Conservation (phyloP, 2,329 filamentous ascomycete species). For the Pseudogymnoascus sp. region DNA sequence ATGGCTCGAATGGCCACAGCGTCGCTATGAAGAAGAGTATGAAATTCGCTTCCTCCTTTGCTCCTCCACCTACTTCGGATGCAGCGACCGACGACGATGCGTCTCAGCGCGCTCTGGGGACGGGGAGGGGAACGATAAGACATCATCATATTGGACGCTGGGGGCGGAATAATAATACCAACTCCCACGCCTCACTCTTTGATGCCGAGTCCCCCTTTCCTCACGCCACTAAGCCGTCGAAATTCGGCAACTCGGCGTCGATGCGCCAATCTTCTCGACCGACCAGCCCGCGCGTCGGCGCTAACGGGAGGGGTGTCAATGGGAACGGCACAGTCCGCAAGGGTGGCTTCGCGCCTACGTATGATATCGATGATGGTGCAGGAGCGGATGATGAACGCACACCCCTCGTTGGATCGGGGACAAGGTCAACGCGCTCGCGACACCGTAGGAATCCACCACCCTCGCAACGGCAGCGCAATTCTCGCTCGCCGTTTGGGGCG, state of each 20-base stretch:
- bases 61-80: slow-evolving; percentile 32
- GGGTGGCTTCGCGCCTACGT: slow-evolving; percentile 52
- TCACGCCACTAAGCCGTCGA: slow-evolving; percentile 51
- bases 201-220: slow-evolving; percentile 74
- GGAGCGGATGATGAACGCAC: slow-evolving; percentile 83
- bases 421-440: slow-evolving; percentile 54
- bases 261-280: slow-evolving; percentile 57
- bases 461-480: slow-evolving; percentile 56
- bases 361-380: slow-evolving; percentile 74
- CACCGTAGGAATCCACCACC: slow-evolving; percentile 46
- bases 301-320: slow-evolving; percentile 40
- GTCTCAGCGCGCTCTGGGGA: slow-evolving; percentile 53
- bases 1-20: slow-evolving; percentile 51
- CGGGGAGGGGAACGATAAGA: slow-evolving; percentile 58
- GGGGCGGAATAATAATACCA: slow-evolving; percentile 57
- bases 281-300: slow-evolving; percentile 55
- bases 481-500: slow-evolving; percentile 69
- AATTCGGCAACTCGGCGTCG: slow-evolving; percentile 50
- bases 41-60: slow-evolving; percentile 75
- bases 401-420: slow-evolving; percentile 58
- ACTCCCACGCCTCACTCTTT: slow-evolving; percentile 58
- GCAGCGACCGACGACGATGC: slow-evolving; percentile 60
- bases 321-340: slow-evolving; percentile 47
- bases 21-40: slow-evolving; percentile 80
- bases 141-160: slow-evolving; percentile 78